A percentile compares a stretch with the other conserved stretches of the same genome.
Evolutionary conservation across 805 yeast species (phyloP).

Genomic region (Yarrowia deformans): DNA sequence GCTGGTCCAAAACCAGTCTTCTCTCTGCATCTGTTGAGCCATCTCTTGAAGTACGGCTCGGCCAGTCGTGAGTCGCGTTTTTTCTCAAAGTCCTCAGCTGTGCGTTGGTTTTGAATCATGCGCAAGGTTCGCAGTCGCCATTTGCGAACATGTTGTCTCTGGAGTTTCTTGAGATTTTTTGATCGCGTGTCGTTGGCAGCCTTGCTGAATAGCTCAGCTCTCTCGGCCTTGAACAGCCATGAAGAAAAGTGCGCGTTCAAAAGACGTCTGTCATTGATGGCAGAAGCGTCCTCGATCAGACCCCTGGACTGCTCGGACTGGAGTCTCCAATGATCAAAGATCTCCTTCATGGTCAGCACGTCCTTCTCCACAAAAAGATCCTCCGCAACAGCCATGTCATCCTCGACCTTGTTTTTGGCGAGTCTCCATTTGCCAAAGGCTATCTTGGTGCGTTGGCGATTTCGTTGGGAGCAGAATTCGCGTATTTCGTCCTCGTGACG

Average conservation of each 20-base stretch:
- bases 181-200: slow-evolving; percentile 16
- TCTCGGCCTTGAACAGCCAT: slow-evolving; percentile 26
- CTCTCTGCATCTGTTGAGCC: slow-evolving; percentile 14
- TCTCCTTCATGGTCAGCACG: slow-evolving; percentile 20
- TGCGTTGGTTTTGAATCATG: slow-evolving; percentile 31
- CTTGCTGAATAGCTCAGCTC: slow-evolving; percentile 1
- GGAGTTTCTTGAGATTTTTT: slow-evolving; percentile 3
- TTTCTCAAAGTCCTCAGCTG: slow-evolving; percentile 22
- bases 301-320: not conserved
- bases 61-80: slow-evolving; percentile 22
- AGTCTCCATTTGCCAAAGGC: not conserved
- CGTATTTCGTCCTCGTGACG: not conserved
- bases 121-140: slow-evolving; percentile 28
- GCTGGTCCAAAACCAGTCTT: slow-evolving; percentile 21
- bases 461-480: not conserved
- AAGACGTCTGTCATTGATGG: slow-evolving; percentile 7
- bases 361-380: slow-evolving; percentile 23
- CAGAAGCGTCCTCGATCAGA: slow-evolving; percentile 12
- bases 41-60: slow-evolving; percentile 31
- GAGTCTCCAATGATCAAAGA: slow-evolving; percentile 4
- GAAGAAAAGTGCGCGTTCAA: slow-evolving; percentile 12
- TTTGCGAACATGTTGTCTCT: slow-evolving; percentile 19
- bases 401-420: not conserved
- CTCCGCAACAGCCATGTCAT: slow-evolving; percentile 23
- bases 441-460: not conserved